phyloP scores from a whole-genome alignment of 2,329 filamentous ascomycete genomes.

The Monosporascus ibericus region DNA sequence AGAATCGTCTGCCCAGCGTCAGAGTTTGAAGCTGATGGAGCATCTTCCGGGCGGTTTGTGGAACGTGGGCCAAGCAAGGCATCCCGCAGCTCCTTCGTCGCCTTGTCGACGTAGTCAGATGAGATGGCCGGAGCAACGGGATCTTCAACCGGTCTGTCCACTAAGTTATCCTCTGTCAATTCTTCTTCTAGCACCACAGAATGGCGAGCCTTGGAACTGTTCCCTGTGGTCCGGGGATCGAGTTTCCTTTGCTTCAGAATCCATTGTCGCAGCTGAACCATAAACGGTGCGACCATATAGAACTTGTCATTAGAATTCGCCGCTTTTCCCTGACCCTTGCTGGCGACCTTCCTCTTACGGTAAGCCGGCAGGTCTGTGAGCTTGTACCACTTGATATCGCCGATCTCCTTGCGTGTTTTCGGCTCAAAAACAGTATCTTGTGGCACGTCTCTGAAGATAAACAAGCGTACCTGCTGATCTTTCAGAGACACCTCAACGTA shows the following conservation, averaged over 20 bases:
- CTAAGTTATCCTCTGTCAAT: conserved; percentile 57
- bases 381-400: conserved; percentile 93
- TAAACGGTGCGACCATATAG: conserved; percentile 95
- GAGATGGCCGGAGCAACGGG: conserved; percentile 22
- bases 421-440: conserved; percentile 85
- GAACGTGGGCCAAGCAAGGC: conserved; percentile 49
- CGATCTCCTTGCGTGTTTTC: conserved; percentile 92
- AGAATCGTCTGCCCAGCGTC: conserved; percentile 48
- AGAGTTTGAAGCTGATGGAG: conserved; percentile 15
- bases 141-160: conserved; percentile 28
- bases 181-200: conserved; percentile 48
- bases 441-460: conserved; percentile 83
- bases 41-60: conserved; percentile 41
- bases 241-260: conserved; percentile 75
- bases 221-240: conserved; percentile 45
- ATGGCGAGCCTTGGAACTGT: conserved; percentile 29
- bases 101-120: conserved; percentile 17
- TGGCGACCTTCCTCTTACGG: conserved; percentile 58
- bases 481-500: conserved; percentile 84
- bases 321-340: conserved; percentile 50
- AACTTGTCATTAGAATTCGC: conserved; percentile 70
- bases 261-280: conserved; percentile 83
- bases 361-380: conserved; percentile 81
- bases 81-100: conserved; percentile 41
- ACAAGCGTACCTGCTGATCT: conserved; percentile 88